Evolutionary conservation across 2,329 filamentous ascomycete genomes (phyloP).

Genomic region (Hymenoscyphus occultus): DNA sequence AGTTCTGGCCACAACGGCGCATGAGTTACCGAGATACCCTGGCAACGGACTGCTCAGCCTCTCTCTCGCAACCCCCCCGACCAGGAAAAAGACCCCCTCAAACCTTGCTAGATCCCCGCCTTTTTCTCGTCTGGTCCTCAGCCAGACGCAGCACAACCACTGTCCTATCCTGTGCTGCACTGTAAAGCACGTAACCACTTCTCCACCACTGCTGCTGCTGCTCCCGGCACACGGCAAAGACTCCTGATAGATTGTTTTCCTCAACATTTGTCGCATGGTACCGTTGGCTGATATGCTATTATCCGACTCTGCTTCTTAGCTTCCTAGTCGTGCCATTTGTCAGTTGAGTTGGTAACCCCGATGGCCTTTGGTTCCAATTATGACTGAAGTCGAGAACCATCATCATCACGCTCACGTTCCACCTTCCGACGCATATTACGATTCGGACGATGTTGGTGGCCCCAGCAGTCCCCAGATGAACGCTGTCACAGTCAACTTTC

Average conservation of each 20-base stretch:
- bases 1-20: not conserved
- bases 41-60: not conserved
- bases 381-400: slow-evolving; percentile 27
- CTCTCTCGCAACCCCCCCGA: not conserved
- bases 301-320: slow-evolving; percentile 15
- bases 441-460: slow-evolving; percentile 47
- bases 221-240: not conserved
- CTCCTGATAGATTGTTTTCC: not conserved
- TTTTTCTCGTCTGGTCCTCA: slow-evolving; percentile 4
- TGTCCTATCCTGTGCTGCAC: not conserved
- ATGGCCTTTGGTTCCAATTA: slow-evolving; percentile 29
- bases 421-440: slow-evolving; percentile 40
- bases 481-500: slow-evolving; percentile 44
- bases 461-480: slow-evolving; percentile 42
- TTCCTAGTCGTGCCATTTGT: slow-evolving; percentile 17
- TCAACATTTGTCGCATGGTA: slow-evolving; percentile 16
- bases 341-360: slow-evolving; percentile 19
- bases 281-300: slow-evolving; percentile 26
- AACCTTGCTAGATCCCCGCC: not conserved
- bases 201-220: not conserved
- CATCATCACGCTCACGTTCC: slow-evolving; percentile 15
- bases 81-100: not conserved
- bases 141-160: not conserved
- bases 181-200: not conserved
- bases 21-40: not conserved